Conservation (phyloP, 495 filamentous ascomycete genomes). For the Penicillium paradoxum region DNA sequence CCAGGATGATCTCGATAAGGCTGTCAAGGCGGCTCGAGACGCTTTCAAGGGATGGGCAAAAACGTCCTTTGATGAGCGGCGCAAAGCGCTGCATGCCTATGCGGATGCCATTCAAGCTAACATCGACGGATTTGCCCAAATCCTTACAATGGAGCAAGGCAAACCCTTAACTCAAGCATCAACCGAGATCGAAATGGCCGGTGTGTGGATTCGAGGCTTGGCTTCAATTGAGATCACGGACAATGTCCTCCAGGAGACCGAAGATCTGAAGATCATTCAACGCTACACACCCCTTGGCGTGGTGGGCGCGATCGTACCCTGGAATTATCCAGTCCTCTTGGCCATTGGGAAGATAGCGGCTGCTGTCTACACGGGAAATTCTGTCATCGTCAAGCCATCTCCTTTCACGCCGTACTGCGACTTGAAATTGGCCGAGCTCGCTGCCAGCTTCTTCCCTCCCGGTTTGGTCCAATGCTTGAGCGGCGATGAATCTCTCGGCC, state of each 20-base stretch:
- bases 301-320: slow-evolving; percentile 56
- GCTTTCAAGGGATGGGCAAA: slow-evolving; percentile 51
- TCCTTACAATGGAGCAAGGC: slow-evolving; percentile 53
- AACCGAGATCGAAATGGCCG: slow-evolving; percentile 23
- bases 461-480: slow-evolving; percentile 64
- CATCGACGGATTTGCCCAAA: slow-evolving; percentile 39
- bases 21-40: slow-evolving; percentile 40
- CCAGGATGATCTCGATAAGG: slow-evolving; percentile 50
- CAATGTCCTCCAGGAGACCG: slow-evolving; percentile 44
- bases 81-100: slow-evolving; percentile 49
- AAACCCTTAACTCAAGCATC: slow-evolving; percentile 42
- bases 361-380: slow-evolving; percentile 55
- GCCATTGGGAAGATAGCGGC: slow-evolving; percentile 53
- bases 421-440: slow-evolving; percentile 60
- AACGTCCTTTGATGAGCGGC: slow-evolving; percentile 49
- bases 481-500: slow-evolving; percentile 61
- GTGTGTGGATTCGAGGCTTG: slow-evolving; percentile 21
- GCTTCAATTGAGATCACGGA: slow-evolving; percentile 20
- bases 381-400: slow-evolving; percentile 56
- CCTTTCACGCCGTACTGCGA: slow-evolving; percentile 65
- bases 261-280: slow-evolving; percentile 40
- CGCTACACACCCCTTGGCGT: slow-evolving; percentile 57
- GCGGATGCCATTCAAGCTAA: slow-evolving; percentile 44
- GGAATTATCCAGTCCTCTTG: slow-evolving; percentile 57
- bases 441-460: slow-evolving; percentile 54